These are phyloP conservation scores for Acarospora socialis DNA, from an alignment of 2,329 filamentous ascomycete genomes.

Conservation along the genomic window DNA sequence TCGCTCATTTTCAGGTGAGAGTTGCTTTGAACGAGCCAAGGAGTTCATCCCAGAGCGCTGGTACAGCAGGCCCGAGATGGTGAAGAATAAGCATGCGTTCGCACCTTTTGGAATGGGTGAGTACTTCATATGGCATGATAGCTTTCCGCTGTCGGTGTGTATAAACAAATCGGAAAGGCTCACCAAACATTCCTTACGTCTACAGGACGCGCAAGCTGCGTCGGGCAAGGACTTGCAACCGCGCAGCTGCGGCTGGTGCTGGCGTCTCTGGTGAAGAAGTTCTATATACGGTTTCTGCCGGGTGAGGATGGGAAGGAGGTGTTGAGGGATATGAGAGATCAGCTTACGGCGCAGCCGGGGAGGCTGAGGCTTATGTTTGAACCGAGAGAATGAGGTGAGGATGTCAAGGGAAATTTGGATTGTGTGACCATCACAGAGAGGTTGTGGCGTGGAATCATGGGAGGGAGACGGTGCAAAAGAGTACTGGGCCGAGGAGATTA, in stretches of 20 bases:
- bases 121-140: too few species aligned
- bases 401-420: too few species aligned
- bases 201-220: neutral
- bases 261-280: neutral
- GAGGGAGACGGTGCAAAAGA: too few species aligned
- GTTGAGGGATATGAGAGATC: neutral
- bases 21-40: constrained; percentile 17
- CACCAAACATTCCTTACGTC: too few species aligned
- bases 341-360: neutral
- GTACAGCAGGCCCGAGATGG: constrained; percentile 21
- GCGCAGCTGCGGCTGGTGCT: neutral
- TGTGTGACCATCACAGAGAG: too few species aligned
- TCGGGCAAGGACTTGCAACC: constrained; percentile 1
- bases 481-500: too few species aligned
- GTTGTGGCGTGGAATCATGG: too few species aligned
- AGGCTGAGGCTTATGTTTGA: neutral
- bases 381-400: too few species aligned
- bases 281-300: neutral
- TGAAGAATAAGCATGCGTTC: constrained; percentile 22
- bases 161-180: too few species aligned
- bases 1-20: constrained; percentile 14
- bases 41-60: constrained; percentile 25
- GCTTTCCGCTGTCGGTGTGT: too few species aligned
- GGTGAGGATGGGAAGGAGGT: neutral
- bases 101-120: constrained; percentile 22